phyloP scores from a whole-genome alignment of 1,284 basidiomycete genomes.

The Psilocybe mexicana region DNA sequence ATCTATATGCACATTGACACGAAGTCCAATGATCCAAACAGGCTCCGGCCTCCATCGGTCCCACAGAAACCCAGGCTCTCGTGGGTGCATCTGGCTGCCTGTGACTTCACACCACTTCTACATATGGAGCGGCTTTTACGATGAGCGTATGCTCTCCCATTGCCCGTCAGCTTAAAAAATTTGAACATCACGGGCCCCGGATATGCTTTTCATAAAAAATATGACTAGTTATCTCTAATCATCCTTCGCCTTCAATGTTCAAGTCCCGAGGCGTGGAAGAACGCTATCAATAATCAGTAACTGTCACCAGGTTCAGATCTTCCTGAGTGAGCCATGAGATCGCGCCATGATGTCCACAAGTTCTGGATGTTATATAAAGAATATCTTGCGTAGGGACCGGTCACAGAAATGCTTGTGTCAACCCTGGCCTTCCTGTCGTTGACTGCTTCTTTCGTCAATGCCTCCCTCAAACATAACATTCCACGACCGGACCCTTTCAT shows the following conservation, averaged over 20 bases:
- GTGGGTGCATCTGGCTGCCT: no score
- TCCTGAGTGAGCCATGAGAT: no score
- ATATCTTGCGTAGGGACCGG: no score
- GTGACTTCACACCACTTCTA: no score
- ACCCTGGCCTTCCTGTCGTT: constrained; percentile 2
- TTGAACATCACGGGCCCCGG: not conserved
- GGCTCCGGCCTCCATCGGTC: not conserved
- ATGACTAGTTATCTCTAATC: not conserved
- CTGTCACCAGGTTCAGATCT: no score
- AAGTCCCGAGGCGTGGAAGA: not conserved
- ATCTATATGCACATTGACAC: no score
- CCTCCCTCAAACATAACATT: constrained; percentile 17
- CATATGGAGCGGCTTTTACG: no score
- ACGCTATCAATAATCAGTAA: not conserved
- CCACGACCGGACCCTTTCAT: constrained; percentile 24
- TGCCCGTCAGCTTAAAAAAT: no score
- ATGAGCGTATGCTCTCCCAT: no score
- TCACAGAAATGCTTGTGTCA: not conserved
- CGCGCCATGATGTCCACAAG: not conserved
- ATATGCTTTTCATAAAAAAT: not conserved
- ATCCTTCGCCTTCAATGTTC: no score
- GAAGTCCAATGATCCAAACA: no score
- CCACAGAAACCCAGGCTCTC: not conserved
- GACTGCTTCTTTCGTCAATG: constrained; percentile 5
- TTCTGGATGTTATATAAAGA: no score